Conservation (phyloP, 345 rosid genomes). For the Streptanthus diversifolius region DNA sequence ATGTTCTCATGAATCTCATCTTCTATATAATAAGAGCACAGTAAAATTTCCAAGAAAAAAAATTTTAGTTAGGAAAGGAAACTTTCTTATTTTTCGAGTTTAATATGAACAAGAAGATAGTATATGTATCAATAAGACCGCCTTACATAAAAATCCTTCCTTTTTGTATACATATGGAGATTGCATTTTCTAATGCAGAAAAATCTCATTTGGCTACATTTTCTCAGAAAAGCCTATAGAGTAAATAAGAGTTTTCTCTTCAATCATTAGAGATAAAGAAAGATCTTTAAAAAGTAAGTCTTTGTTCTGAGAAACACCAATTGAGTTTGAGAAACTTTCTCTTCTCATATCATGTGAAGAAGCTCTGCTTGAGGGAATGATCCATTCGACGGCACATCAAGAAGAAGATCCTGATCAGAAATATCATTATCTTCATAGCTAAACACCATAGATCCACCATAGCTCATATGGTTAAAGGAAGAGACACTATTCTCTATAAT, state of each 20-base stretch:
- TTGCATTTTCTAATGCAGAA: conserved; percentile 14
- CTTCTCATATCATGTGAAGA: conserved; percentile 41
- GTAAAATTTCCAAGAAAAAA: neutral
- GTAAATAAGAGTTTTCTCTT: conserved; percentile 25
- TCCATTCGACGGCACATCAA: conserved; percentile 76
- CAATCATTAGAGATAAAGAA: neutral
- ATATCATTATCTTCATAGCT: conserved; percentile 46
- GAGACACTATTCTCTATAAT: conserved; percentile 50
- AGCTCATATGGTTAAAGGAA: conserved; percentile 69
- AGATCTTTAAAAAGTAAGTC: conserved; percentile 16
- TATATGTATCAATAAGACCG: conserved; percentile 9
- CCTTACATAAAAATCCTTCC: conserved; percentile 8
- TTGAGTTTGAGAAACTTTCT: conserved; percentile 11
- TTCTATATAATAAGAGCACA: neutral
- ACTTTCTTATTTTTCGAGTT: conserved; percentile 4
- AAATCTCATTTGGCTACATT: conserved; percentile 24
- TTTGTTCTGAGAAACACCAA: conserved; percentile 31
- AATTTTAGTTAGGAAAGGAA: neutral
- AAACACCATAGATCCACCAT: conserved; percentile 53
- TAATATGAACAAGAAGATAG: conserved; percentile 9
- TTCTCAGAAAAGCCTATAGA: neutral
- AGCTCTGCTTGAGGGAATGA: conserved; percentile 96
- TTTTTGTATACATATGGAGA: conserved; percentile 1
- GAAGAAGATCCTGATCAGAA: conserved; percentile 72
- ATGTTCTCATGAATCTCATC: neutral